These are phyloP conservation scores for Rostrohypoxylon terebratum DNA, from an alignment of 495 filamentous ascomycete species.

Conservation along the genomic window DNA sequence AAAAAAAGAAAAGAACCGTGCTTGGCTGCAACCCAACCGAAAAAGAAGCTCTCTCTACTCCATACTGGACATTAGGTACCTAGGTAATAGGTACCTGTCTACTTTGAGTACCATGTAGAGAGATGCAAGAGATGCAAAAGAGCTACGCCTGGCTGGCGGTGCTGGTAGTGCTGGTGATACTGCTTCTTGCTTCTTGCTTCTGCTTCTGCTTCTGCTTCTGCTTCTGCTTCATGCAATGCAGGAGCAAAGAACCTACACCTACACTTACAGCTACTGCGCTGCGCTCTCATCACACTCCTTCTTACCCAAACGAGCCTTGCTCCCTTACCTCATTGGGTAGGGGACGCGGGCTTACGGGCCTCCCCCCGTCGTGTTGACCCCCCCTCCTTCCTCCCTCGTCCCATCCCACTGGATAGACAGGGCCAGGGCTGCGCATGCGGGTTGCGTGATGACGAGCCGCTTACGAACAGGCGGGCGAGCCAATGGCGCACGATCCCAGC, in stretches of 20 bases:
- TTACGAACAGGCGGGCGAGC: conserved; percentile 31
- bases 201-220: conserved; percentile 13
- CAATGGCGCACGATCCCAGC: conserved; percentile 32
- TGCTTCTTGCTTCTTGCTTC: not conserved
- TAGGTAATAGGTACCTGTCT: not conserved
- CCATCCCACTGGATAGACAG: conserved; percentile 38
- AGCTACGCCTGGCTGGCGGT: conserved; percentile 3
- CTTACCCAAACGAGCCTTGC: conserved; percentile 40
- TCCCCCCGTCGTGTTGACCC: conserved; percentile 7
- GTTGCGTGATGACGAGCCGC: conserved; percentile 43
- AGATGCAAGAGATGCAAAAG: conserved; percentile 12
- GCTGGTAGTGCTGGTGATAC: not conserved
- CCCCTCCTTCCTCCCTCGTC: too few species aligned
- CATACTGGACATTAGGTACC: not conserved
- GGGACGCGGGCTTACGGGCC: conserved; percentile 36
- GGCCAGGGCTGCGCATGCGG: conserved; percentile 25
- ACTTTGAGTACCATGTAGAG: not conserved
- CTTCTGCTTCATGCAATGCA: conserved; percentile 41
- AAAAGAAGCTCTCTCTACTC: not conserved
- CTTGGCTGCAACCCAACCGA: conserved; percentile 33
- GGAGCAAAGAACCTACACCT: not conserved
- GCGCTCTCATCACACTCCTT: conserved; percentile 41
- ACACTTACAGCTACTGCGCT: conserved; percentile 11
- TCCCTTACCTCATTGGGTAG: conserved; percentile 38
- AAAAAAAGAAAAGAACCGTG: conserved; percentile 16